Base-by-base conservation (phyloP, 257 asterid species). In the Nicotiana knightiana region DNA sequence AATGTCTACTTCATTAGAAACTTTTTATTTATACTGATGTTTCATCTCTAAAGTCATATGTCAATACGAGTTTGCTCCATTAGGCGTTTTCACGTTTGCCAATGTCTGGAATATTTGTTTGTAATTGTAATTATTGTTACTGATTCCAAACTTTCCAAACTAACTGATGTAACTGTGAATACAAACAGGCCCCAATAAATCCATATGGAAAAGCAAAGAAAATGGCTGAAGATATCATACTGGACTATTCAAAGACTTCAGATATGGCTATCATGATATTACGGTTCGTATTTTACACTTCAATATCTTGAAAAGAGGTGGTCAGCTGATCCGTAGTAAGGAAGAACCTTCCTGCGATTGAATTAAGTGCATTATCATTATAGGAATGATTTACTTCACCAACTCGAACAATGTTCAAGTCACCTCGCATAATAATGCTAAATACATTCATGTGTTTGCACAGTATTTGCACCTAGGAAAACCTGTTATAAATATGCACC, bases 151-250 rank as follows among this genome's bases (percentile, higher is more conserved):
- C 16, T 55, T 76, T 64, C 67, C 18, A 18, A 61, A 55, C 33
- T 58, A 17, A 58, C 63, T 5, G 37, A 0, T 21, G 15, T 9
- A 37, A 77, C 82, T 79, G 82, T 53, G 78, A 48, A 51, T 18
- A 30, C 32, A 26, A 81, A 77, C 88, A 94, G 98, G 37, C 76
- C 32, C 99, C 99, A 3, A 95, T 93, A 46, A 95, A 93, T 89
- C 98, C 98, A 28, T 95, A 95, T 70, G 98, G 97, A 6, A 95
- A 95, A 82, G 98, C 98, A 77, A 95, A 95, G 95, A 95, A 95
- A 91, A 95, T 95, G 98, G 95, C 98, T 6, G 98, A 95, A 86
- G 98, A 95, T 71, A 95, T 95, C 75, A 95, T 95, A 73, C 30
- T 84, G 82, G 98, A 95, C 88, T 95, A 83, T 90, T 91, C 97